These are phyloP conservation scores for Polyporus arcularius DNA, from an alignment of 768 basidiomycete genomes.

Conservation along the genomic window DNA sequence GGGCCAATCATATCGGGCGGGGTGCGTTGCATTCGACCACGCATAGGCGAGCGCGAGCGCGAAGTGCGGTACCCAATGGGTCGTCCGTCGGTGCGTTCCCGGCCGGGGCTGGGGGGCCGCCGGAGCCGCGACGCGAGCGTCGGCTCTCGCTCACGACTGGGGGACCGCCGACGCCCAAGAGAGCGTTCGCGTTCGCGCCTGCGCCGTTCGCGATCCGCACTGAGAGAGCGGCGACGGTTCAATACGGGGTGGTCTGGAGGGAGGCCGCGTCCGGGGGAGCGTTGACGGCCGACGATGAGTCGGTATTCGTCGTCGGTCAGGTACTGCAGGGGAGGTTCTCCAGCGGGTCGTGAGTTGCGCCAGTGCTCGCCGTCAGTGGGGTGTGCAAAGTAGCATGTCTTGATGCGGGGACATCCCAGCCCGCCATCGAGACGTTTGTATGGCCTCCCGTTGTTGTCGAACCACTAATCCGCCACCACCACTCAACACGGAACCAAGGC, in stretches of 20 bases:
- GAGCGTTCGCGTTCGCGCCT: conserved; percentile 2
- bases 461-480: conserved; percentile 6
- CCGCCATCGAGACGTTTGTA: conserved; percentile 14
- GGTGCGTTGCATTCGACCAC: not conserved
- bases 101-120: conserved; percentile 2
- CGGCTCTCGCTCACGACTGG: conserved; percentile 9
- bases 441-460: conserved; percentile 13
- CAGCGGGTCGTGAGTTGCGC: conserved; percentile 11
- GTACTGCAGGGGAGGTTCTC: conserved; percentile 16
- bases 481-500: not conserved
- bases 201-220: not conserved
- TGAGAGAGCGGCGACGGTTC: conserved; percentile 10
- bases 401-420: conserved; percentile 9
- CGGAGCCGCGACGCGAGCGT: conserved; percentile 9
- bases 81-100: conserved; percentile 9
- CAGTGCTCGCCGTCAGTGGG: conserved; percentile 12
- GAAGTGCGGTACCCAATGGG: conserved; percentile 8
- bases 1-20: not conserved
- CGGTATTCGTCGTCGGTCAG: conserved; percentile 18
- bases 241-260: not conserved
- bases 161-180: not conserved
- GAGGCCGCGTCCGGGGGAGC: conserved; percentile 1
- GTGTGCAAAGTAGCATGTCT: conserved; percentile 16
- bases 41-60: conserved; percentile 13
- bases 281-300: conserved; percentile 11